Evolutionary conservation across 164 flowering plant species (phyloP).

Genomic region (Umbilicus rupestris): DNA sequence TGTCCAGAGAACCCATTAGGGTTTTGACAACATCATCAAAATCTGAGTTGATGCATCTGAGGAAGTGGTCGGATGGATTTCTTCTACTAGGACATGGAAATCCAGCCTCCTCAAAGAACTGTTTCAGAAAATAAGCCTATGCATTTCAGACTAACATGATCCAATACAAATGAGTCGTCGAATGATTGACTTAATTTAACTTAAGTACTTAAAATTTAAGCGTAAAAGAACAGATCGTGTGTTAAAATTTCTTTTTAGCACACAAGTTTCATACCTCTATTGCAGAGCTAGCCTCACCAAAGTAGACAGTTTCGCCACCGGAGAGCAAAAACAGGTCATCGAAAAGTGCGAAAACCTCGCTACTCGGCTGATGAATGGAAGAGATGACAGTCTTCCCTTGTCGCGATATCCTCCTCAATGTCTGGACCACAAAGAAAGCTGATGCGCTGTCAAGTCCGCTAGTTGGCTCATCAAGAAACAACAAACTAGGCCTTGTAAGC

Average conservation of each 20-base stretch:
- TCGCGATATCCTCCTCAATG: slow-evolving; percentile 14
- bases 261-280: background rate
- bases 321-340: slow-evolving; percentile 53
- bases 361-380: slow-evolving; percentile 72
- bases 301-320: slow-evolving; percentile 48
- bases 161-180: no score
- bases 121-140: background rate
- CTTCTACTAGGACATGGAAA: slow-evolving; percentile 25
- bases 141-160: no score
- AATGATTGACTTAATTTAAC: no score
- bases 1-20: slow-evolving; percentile 10
- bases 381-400: slow-evolving; percentile 42
- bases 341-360: slow-evolving; percentile 52
- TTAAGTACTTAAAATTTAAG: no score
- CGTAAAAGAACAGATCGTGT: no score
- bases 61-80: slow-evolving; percentile 30
- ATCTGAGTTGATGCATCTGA: slow-evolving; percentile 21
- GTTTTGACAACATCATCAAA: slow-evolving; percentile 17
- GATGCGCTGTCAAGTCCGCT: slow-evolving; percentile 70
- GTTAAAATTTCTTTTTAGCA: no score
- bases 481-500: background rate
- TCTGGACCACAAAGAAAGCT: slow-evolving; percentile 24
- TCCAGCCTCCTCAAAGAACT: slow-evolving; percentile 27
- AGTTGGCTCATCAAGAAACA: slow-evolving; percentile 66
- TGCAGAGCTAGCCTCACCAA: slow-evolving; percentile 26